These are phyloP conservation scores for Scleroderma citrinum DNA, from an alignment of 768 basidiomycete genomes.

Conservation along the genomic window DNA sequence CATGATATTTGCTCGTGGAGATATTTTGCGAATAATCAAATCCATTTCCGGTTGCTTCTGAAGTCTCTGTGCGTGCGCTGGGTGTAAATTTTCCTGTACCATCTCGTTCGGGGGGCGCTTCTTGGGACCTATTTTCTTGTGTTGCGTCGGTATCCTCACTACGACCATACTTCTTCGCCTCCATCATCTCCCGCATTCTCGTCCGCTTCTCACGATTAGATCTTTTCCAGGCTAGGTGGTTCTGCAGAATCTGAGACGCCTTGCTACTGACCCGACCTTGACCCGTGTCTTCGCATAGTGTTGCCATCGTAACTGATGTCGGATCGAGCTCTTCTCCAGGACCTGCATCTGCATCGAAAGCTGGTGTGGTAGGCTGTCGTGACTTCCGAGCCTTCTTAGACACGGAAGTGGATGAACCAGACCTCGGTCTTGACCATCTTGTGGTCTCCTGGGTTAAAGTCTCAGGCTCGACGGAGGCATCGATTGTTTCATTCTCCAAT, in stretches of 20 bases:
- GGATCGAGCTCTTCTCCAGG: slow-evolving; percentile 78
- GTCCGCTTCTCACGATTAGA: slow-evolving; percentile 61
- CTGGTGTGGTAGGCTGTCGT: slow-evolving; percentile 46
- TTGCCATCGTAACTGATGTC: slow-evolving; percentile 78
- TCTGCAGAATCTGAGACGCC: slow-evolving; percentile 62
- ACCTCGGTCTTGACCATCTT: slow-evolving; percentile 16
- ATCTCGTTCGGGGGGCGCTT: slow-evolving; percentile 6
- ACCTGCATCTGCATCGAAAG: slow-evolving; percentile 52
- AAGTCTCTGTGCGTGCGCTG: slow-evolving; percentile 13
- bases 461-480: slow-evolving; percentile 14
- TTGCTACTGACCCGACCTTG: slow-evolving; percentile 76
- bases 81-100: slow-evolving; percentile 2
- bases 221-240: slow-evolving; percentile 68
- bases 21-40: slow-evolving; percentile 69
- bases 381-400: slow-evolving; percentile 31
- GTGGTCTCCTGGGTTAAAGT: slow-evolving; percentile 8
- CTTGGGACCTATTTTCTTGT: slow-evolving; percentile 6
- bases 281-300: slow-evolving; percentile 71
- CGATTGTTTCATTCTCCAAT: neutral
- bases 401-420: slow-evolving; percentile 11
- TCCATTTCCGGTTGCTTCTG: slow-evolving; percentile 47
- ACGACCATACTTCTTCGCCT: slow-evolving; percentile 70
- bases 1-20: slow-evolving; percentile 67
- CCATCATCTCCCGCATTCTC: slow-evolving; percentile 57
- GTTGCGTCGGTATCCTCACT: slow-evolving; percentile 41